Base-by-base conservation (phyloP, 441 rosid species). In the Kokia cookei region DNA sequence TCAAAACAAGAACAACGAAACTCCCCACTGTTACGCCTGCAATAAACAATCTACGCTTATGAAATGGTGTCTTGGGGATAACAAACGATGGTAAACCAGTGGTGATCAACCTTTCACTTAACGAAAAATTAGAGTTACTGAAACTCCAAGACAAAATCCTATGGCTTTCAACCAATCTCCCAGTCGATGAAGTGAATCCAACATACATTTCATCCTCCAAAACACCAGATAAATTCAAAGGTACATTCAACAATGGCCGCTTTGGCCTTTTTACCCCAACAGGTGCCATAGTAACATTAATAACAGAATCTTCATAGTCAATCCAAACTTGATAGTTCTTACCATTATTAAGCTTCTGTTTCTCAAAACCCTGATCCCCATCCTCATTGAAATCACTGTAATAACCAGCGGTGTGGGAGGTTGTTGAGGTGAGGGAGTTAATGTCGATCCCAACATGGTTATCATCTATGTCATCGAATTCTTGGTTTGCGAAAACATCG, bases 301-400 rank as follows among this genome's bases (percentile, higher is more conserved):
- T 32, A 2, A 82, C n/a, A 10, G 80, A 86, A 55, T 85, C 87
- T n/a, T 53, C 77, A 64, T 88, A 89, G 73, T 89, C 95, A 69
- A 87, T 84, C 93, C 98, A 93, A 66, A 87, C 97, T 70, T 86
- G 90, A 65, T 91, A 91, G 26, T 90, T 93, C 71, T 78, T 78
- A 27, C 95, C 98, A 60, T 73, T 77, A 50, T 91, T 90, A 12
- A 90, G 84, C 86, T 82, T 73, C 87, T 75, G 67, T 15, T 71
- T 70, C 83, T 82, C 66, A 74, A 90, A 86, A 1, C 71, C 75
- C 24, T 60, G 55, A 55, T 69, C 65, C 11, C 69, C 69, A 19
- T 19, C 9, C 42, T 37, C 42, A 37, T 37, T 6, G 7, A 37
- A 37, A 37, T 37, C 84, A 4, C 83, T 72, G 91, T 88, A 88